A percentile compares a stretch with the other conserved stretches of the same genome.
phyloP scores from a whole-genome alignment of 371 early-diverging fungal genomes.

The Mucor sp. region DNA sequence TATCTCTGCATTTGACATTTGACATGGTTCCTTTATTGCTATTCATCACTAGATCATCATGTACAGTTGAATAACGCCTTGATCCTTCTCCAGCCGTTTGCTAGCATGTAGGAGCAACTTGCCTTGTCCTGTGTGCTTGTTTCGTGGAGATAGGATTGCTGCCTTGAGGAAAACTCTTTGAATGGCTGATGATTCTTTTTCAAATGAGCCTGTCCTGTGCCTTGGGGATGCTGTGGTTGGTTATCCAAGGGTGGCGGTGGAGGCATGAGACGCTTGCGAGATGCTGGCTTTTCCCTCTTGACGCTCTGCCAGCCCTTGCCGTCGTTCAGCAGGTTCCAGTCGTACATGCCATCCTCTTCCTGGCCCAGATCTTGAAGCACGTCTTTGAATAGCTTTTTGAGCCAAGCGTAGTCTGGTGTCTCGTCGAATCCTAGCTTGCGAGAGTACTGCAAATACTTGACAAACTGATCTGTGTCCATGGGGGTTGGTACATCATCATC shows the following conservation, averaged over 20 bases:
- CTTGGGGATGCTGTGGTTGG: not conserved
- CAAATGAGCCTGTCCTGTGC: not conserved
- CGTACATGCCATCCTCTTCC: conserved; percentile 87
- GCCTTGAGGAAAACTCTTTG: not conserved
- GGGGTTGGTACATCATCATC: not conserved
- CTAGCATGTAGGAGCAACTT: not conserved
- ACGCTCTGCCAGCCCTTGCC: conserved; percentile 51
- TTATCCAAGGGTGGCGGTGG: not conserved
- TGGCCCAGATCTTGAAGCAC: conserved; percentile 63
- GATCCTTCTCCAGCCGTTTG: not conserved
- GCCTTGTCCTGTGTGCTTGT: not conserved
- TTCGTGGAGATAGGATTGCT: not conserved
- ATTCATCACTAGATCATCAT: too few relatives aligned
- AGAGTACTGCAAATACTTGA: conserved; percentile 82
- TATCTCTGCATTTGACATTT: too few relatives aligned
- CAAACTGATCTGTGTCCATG: conserved; percentile 63
- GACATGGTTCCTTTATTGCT: too few relatives aligned
- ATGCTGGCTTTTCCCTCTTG: not conserved
- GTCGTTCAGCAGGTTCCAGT: conserved; percentile 79
- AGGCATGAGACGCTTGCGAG: not conserved
- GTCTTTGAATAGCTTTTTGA: conserved; percentile 80
- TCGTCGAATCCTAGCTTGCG: conserved; percentile 63
- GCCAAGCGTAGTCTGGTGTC: conserved; percentile 64
- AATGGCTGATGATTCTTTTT: not conserved
- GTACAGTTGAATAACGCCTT: not conserved